A percentile compares a stretch with the other conserved stretches of the same genome.
Conservation (phyloP, 192 early-diverging fungal genomes). For the Chytriomyces hyalinus region DNA sequence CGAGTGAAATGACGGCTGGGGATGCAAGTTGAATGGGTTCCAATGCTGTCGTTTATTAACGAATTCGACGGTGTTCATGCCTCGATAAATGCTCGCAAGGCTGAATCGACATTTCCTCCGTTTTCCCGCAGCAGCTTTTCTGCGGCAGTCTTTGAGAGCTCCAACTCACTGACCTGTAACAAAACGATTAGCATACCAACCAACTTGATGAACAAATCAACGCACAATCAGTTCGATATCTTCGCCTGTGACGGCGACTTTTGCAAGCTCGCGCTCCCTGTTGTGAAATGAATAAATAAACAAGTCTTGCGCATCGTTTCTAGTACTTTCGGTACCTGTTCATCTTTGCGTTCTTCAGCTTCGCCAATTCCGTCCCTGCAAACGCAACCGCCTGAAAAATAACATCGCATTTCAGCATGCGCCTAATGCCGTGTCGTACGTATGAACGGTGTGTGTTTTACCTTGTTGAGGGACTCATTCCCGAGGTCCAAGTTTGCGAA, state of each 20-base stretch:
- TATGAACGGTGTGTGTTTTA: not conserved
- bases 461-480: constrained; percentile 14
- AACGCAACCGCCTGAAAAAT: constrained; percentile 11
- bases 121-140: constrained; percentile 33
- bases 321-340: not conserved
- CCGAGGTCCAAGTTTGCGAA: constrained; percentile 4
- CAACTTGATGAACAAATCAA: too few relatives aligned
- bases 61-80: not conserved
- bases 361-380: not conserved
- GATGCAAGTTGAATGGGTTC: too few relatives aligned
- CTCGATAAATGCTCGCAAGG: constrained; percentile 22
- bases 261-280: constrained; percentile 28
- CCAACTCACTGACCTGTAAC: constrained; percentile 21
- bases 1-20: too few relatives aligned
- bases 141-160: constrained; percentile 14
- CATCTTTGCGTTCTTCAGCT: not conserved
- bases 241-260: not conserved
- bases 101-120: constrained; percentile 6
- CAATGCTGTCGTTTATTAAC: too few relatives aligned
- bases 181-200: too few relatives aligned
- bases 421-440: too few relatives aligned
- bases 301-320: too few relatives aligned
- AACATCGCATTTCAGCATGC: too few relatives aligned
- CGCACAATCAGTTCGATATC: constrained; percentile 2
- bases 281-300: not conserved